Evolutionary conservation across 176 grass and related monocot genomes (phyloP), one percentile per base, ranked within the genome.

Genomic region (Aegilops sharonensis): DNA sequence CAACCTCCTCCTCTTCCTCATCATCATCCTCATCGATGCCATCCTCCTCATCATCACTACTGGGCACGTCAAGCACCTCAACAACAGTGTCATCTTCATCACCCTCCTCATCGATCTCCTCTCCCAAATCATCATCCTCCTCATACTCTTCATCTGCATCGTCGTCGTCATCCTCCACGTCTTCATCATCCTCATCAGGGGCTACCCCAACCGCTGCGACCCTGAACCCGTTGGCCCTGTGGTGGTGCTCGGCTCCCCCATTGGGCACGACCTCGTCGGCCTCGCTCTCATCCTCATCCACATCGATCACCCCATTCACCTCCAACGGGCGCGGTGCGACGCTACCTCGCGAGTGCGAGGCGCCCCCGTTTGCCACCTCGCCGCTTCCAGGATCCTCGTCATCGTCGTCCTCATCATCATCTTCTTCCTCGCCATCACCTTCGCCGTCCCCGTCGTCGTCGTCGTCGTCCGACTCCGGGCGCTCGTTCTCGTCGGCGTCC

Each of bases 401-500:
- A 1, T 91, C 89, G 36, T 91, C 89, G 0, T 87, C 89, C 0
- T 86, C 85, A 21, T 97, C 95, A 0, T 95, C 95, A 0, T 98
- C 93, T 4, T 93, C 95, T 0, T 90, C 95, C 1, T 95, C 92
- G 4, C 87, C 95, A 0, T 91, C 92, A 3, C 79, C 90, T 0
- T 90, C 94, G 0, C 91, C 94, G 1, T 94, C 69, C 24, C 43
- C 68, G 1, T 57, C 54, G 25, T 95, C 95, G 9, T 95, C 95
- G 13, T 98, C 95, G 14, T 98, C 93, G 34, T 98, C 95, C 8
- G 95, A 93, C 88, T 98, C 95, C 9, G 93, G 95, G 4, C 95
- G 82, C 86, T 98, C 95, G 89, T 98, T 98, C 88, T 98, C 93
- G 79, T 98, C 95, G 20, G 95, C 91, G 35, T 98, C 93, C 93